Percentiles rank a stretch among this genome's conserved stretches.
These are phyloP conservation scores for Chenopodium formosanum DNA, from an alignment of 148 eudicot genomes.

Conservation along the genomic window DNA sequence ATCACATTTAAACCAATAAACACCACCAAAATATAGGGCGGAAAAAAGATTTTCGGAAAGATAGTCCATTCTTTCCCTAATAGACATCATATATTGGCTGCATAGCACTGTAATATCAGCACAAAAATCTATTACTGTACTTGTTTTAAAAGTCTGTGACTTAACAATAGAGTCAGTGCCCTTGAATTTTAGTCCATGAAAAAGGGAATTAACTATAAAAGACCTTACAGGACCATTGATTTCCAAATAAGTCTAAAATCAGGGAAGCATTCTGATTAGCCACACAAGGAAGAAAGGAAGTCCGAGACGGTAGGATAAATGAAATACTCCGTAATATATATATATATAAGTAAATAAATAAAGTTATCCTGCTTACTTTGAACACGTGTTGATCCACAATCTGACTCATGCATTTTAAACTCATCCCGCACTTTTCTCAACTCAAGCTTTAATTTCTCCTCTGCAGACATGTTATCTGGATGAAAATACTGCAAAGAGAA, in stretches of 20 bases:
- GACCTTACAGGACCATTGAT: neutral
- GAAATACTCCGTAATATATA: too few species aligned
- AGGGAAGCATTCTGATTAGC: neutral
- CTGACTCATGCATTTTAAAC: slow-evolving; percentile 87
- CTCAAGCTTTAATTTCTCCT: slow-evolving; percentile 84
- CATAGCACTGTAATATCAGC: neutral
- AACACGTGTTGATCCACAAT: slow-evolving; percentile 96
- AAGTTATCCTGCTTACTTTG: slow-evolving; percentile 47
- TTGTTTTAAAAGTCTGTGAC: neutral
- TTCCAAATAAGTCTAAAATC: neutral
- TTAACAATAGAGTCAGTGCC: neutral
- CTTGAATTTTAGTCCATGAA: neutral
- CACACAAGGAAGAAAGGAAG: neutral
- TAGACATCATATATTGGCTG: neutral
- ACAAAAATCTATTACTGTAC: neutral
- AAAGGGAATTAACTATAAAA: neutral
- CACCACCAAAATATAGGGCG: neutral
- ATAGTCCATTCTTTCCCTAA: neutral
- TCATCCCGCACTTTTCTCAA: slow-evolving; percentile 79
- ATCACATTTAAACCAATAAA: neutral
- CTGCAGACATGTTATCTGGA: slow-evolving; percentile 94
- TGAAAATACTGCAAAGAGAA: slow-evolving; percentile 77
- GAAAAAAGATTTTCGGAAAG: neutral
- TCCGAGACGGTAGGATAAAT: too few species aligned
- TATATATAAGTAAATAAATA: neutral